Evolutionary conservation across 495 filamentous ascomycete species (phyloP), one percentile per base, ranked within the genome.

Genomic region (Trichoderma gamsii): DNA sequence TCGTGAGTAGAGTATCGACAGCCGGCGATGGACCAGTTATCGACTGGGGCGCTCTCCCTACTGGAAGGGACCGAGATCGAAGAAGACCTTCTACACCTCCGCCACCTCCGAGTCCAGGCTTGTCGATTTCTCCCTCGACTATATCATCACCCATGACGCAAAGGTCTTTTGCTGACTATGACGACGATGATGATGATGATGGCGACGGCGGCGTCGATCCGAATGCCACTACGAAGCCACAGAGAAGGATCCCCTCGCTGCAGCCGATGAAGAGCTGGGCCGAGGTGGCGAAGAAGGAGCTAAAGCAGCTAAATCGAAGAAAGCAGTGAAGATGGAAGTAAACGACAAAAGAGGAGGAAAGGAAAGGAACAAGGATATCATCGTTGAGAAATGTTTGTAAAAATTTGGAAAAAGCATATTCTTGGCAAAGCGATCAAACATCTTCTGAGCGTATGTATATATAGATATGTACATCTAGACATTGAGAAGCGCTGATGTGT

Each of bases 221-320:
- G 3, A 32, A 61, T 32, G 56, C 29, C 1, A 61, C 56, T 15
- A 21, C n/a, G 56, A 61, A 25, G 56, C 56, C 56, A 23, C 23
- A 38, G 35, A 38, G 56, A 18, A 61, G 4, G 25, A 61, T 61
- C 2, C 23, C 56, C 12, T 29, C 56, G 25, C 16, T 61, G 25
- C 23, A 61, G 25, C 56, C 56, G 11, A 61, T 61, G 56, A 61
- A 32, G 56, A 61, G 56, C 56, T 61, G 56, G 56, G 56, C 56
- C 2, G 56, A 61, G 25, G 56, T 61, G 0, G 56, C 56, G 23
- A 61, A 32, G 25, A 61, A 29, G 56, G 56, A 61, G 13, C 16
- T 61, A 2, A 61, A 32, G 56, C 56, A 61, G 56, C 56, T 61
- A 5, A 27, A 32, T 8, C 9, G 56, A 8, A 29, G 11, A 18